These are phyloP conservation scores for Spinacia oleracea DNA, from an alignment of 179 eudicot species.

Conservation along the genomic window DNA sequence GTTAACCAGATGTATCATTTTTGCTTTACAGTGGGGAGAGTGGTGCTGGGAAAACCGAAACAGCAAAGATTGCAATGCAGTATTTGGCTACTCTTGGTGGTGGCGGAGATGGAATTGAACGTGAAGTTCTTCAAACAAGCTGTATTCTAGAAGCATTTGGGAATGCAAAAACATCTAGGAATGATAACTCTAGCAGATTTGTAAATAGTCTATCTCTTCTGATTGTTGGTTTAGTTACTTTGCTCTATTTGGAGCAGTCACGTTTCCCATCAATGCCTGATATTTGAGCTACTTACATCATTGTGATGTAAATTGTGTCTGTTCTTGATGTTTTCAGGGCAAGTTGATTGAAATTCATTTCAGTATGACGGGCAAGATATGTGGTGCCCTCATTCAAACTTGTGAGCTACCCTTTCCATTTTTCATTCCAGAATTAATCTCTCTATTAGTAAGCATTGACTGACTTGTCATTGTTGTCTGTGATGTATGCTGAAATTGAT, in stretches of 20 bases:
- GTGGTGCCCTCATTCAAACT: constrained; percentile 78
- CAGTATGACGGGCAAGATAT: constrained; percentile 61
- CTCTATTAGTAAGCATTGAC: constrained; percentile 19
- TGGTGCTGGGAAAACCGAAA: constrained; percentile 99
- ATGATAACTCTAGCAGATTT: constrained; percentile 89
- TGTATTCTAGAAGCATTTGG: constrained; percentile 89
- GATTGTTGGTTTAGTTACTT: not conserved
- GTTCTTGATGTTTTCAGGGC: constrained; percentile 58
- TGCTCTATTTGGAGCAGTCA: not conserved
- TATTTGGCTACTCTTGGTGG: constrained; percentile 84
- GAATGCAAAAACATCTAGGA: constrained; percentile 88
- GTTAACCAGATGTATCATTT: constrained; percentile 1
- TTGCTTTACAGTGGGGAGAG: constrained; percentile 79
- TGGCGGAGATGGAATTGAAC: constrained; percentile 63
- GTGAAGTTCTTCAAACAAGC: constrained; percentile 70
- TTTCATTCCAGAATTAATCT: not conserved
- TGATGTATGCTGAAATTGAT: constrained; percentile 22
- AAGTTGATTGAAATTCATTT: constrained; percentile 86
- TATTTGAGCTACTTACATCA: constrained; percentile 4
- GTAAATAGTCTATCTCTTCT: constrained; percentile 37
- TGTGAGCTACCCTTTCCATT: constrained; percentile 45
- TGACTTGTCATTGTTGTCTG: constrained; percentile 33
- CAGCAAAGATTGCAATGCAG: constrained; percentile 88
- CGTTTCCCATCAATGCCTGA: not conserved
- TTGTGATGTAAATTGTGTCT: not conserved